Percentiles rank a stretch among this genome's conserved stretches.
Conservation (phyloP, 2,329 filamentous ascomycete genomes). For the Graphium sp. region DNA sequence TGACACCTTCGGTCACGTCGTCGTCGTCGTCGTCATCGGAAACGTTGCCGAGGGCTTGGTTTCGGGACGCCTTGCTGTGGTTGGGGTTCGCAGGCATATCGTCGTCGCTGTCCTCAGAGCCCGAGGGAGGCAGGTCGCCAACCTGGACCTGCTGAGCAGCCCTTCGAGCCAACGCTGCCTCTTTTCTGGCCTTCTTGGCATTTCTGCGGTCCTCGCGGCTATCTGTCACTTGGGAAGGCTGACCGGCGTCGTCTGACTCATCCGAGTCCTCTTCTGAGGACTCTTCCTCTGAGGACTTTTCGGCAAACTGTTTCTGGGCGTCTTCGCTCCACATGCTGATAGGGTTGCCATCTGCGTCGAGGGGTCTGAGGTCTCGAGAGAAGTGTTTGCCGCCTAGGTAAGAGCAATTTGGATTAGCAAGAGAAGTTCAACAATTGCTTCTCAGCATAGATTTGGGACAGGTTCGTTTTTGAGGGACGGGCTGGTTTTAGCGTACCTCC, state of each 20-base stretch:
- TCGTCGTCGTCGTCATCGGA: slow-evolving; percentile 19
- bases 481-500: slow-evolving; percentile 45
- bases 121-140: slow-evolving; percentile 70
- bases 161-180: slow-evolving; percentile 67
- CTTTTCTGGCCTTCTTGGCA: slow-evolving; percentile 78
- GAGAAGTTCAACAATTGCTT: too few species aligned
- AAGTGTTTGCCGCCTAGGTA: slow-evolving; percentile 78
- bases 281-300: slow-evolving; percentile 31
- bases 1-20: slow-evolving; percentile 34
- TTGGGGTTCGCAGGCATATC: slow-evolving; percentile 67
- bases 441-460: slow-evolving; percentile 7
- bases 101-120: slow-evolving; percentile 33
- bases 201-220: slow-evolving; percentile 80
- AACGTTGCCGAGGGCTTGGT: slow-evolving; percentile 30
- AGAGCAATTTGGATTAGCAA: not conserved
- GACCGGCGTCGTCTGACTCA: slow-evolving; percentile 29
- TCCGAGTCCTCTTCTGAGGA: slow-evolving; percentile 31
- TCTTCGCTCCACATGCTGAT: slow-evolving; percentile 73
- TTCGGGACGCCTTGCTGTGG: slow-evolving; percentile 60
- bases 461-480: not conserved
- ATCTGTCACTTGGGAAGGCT: slow-evolving; percentile 21
- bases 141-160: slow-evolving; percentile 57
- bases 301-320: slow-evolving; percentile 25
- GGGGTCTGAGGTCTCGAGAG: slow-evolving; percentile 74
- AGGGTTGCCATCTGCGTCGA: slow-evolving; percentile 79